Base-by-base conservation (phyloP, 2,329 filamentous ascomycete species). In the Raffaelea deltoideospora region DNA sequence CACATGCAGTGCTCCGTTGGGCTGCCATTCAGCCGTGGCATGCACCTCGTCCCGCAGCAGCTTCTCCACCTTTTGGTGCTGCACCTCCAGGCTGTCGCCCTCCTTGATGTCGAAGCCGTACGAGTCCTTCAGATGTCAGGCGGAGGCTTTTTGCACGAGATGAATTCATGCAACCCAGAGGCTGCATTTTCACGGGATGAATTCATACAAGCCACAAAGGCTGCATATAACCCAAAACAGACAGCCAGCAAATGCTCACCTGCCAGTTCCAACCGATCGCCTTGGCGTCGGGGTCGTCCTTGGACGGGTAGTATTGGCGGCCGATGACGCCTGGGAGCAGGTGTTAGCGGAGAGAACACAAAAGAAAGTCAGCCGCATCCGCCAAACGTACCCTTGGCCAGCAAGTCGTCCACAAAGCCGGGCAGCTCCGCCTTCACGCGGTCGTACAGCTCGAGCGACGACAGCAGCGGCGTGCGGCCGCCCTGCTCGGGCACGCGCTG, bases 221-320 rank as follows among this genome's bases (percentile, higher is more conserved):
- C n/a, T n/a, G n/a, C n/a, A n/a, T n/a, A n/a, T n/a, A n/a, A n/a
- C n/a, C n/a, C n/a, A n/a, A n/a, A n/a, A n/a, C n/a, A n/a, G n/a
- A n/a, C n/a, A n/a, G n/a, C n/a, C n/a, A n/a, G n/a, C n/a, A n/a
- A n/a, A n/a, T n/a, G n/a, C n/a, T n/a, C n/a, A n/a, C n/a, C n/a
- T 36, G 33, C 41, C 41, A 41, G 41, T 43, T 43, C 41, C 41
- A 43, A n/a, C 41, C 41, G 19, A 43, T 43, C 14, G 31, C 29
- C 24, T 35, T 31, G 3, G 41, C 18, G 18, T 43, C 41, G 10
- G 38, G 38, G 21, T 43, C 41, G 9, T 41, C 38, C 21, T 43
- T 43, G 35, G 38, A 15, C 10, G 41, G 41, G 24, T 38, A 43
- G 32, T 43, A 43, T 19, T 43, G 41, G 4, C 41, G 31, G 10